Evolutionary conservation across 192 early-diverging fungal species (phyloP).

Genomic region (Linnemannia schmuckeri): DNA sequence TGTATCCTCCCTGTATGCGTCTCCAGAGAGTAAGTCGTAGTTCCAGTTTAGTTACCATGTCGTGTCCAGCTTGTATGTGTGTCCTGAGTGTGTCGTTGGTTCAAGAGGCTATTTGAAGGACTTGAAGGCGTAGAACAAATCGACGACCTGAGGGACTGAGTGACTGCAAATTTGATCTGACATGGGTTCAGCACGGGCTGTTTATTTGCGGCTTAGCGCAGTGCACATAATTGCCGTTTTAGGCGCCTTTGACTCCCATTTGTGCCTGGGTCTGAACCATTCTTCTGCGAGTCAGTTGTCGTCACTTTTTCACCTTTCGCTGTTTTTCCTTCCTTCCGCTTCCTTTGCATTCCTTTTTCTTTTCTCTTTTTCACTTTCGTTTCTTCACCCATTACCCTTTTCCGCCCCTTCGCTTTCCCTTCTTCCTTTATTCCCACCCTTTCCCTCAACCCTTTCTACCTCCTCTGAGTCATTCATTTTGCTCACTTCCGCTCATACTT

Average conservation of each 20-base stretch:
- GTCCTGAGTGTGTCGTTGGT: background rate
- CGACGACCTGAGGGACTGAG: too few species aligned
- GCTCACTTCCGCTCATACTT: background rate
- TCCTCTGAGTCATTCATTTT: background rate
- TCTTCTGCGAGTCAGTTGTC: background rate
- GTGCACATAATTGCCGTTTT: background rate
- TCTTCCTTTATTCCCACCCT: background rate
- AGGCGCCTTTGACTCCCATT: background rate
- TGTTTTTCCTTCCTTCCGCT: background rate
- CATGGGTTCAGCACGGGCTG: constrained; percentile 1
- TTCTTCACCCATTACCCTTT: background rate
- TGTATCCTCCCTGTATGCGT: background rate
- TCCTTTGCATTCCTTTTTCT: background rate
- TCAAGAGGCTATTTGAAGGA: too few species aligned
- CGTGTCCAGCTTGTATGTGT: background rate
- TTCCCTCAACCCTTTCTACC: background rate
- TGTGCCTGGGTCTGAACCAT: constrained; percentile 1
- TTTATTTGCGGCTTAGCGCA: constrained; percentile 30
- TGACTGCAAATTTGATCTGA: background rate
- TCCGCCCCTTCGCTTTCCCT: background rate
- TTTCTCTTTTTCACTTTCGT: background rate
- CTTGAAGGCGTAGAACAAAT: too few species aligned
- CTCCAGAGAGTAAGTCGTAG: background rate
- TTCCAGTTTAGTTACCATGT: background rate
- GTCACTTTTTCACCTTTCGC: background rate